phyloP scores from a whole-genome alignment of 1,284 basidiomycete genomes.

The Melampsora larici-populina region DNA sequence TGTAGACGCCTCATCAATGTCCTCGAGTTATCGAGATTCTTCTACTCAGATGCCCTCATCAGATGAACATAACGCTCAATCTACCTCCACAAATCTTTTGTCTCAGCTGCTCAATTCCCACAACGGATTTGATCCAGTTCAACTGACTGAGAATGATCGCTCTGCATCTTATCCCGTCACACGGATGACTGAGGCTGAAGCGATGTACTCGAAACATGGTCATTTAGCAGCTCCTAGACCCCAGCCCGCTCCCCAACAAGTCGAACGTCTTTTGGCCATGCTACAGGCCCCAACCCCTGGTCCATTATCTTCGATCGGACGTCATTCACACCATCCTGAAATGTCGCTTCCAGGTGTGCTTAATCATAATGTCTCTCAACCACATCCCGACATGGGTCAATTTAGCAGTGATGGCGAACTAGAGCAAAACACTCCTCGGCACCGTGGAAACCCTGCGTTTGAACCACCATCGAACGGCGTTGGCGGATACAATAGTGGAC shows the following conservation, averaged over 20 bases:
- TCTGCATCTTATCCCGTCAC: not conserved
- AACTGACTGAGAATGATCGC: too few relatives aligned
- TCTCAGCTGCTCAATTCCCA: not conserved
- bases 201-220: slow-evolving; percentile 26
- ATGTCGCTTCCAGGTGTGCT: not conserved
- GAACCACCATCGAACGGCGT: not conserved
- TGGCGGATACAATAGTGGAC: not conserved
- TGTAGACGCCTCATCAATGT: slow-evolving; percentile 33
- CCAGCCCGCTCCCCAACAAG: slow-evolving; percentile 32
- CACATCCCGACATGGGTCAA: not conserved
- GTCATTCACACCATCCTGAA: not conserved
- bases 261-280: slow-evolving; percentile 32
- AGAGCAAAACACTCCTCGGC: slow-evolving; percentile 1
- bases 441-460: not conserved
- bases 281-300: slow-evolving; percentile 32
- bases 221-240: slow-evolving; percentile 40
- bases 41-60: slow-evolving; percentile 12
- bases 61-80: slow-evolving; percentile 1
- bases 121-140: not conserved
- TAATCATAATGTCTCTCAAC: not conserved
- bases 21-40: slow-evolving; percentile 25
- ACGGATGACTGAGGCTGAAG: slow-evolving; percentile 5
- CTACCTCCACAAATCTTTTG: slow-evolving; percentile 2
- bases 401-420: not conserved
- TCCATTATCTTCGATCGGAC: not conserved